phyloP scores from a whole-genome alignment of 164 flowering plant genomes.

The Kalanchoe fedtschenkoi region DNA sequence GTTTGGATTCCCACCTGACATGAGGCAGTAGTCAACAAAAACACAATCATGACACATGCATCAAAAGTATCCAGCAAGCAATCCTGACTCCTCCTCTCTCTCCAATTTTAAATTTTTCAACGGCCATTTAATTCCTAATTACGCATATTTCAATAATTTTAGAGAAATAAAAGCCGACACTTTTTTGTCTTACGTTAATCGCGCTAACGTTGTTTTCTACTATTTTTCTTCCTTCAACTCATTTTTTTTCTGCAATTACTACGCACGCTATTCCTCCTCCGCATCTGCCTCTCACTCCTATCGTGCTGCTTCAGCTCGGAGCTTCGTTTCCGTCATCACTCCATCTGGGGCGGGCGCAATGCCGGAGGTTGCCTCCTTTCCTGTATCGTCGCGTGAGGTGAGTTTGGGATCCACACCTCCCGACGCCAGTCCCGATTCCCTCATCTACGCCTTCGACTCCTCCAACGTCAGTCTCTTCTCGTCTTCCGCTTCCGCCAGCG shows the following conservation, averaged over 20 bases:
- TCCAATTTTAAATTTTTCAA: not conserved
- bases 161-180: too few species aligned
- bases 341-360: conserved; percentile 15
- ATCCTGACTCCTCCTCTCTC: not conserved
- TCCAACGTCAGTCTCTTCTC: conserved; percentile 63
- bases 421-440: conserved; percentile 71
- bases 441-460: conserved; percentile 47
- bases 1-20: not conserved
- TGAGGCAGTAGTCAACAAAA: not conserved
- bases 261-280: too few species aligned
- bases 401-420: conserved; percentile 18
- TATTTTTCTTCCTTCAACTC: too few species aligned
- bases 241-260: too few species aligned
- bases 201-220: too few species aligned
- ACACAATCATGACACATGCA: conserved; percentile 1
- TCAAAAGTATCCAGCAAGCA: not conserved
- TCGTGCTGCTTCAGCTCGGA: too few species aligned
- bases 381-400: not conserved
- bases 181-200: too few species aligned
- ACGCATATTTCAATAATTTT: too few species aligned
- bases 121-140: too few species aligned
- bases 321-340: too few species aligned
- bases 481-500: conserved; percentile 55
- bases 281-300: too few species aligned
- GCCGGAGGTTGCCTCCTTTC: conserved; percentile 37